phyloP scores from a whole-genome alignment of 768 basidiomycete genomes.

The Crucibulum laeve region DNA sequence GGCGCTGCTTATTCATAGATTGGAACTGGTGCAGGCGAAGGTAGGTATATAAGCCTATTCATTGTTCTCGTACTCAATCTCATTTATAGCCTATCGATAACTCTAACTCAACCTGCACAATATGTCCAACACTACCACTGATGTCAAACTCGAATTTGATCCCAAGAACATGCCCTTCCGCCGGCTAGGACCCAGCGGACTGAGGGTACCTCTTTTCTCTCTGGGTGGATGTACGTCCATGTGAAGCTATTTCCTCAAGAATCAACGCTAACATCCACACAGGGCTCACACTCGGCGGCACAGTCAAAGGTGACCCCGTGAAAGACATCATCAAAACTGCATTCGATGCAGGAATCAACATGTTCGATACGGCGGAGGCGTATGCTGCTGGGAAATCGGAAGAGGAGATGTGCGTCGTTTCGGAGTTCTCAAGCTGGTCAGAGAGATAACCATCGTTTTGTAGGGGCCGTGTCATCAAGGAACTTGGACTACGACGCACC shows the following conservation, averaged over 20 bases:
- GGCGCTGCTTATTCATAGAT: too few species aligned
- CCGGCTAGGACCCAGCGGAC: conserved; percentile 44
- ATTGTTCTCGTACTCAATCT: too few species aligned
- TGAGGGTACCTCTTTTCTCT: conserved; percentile 54
- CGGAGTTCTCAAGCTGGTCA: not conserved
- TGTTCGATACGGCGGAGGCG: conserved; percentile 65
- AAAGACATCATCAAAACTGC: conserved; percentile 74
- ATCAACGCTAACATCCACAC: too few species aligned
- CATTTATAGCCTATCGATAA: too few species aligned
- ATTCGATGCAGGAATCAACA: conserved; percentile 69
- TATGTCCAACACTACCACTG: too few species aligned
- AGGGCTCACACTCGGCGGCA: conserved; percentile 57
- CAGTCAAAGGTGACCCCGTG: conserved; percentile 63
- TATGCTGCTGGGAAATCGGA: conserved; percentile 66
- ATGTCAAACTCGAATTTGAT: conserved; percentile 12
- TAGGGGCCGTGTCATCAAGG: conserved; percentile 66
- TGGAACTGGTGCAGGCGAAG: too few species aligned
- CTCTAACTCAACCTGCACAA: too few species aligned
- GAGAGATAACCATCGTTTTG: not conserved
- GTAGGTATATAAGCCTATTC: too few species aligned
- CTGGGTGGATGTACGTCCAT: conserved; percentile 53
- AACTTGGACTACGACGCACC: conserved; percentile 56
- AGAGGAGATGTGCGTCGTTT: conserved; percentile 52
- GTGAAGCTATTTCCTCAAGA: too few species aligned
- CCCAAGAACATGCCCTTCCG: conserved; percentile 42